Base-by-base conservation (phyloP, 2,329 filamentous ascomycete genomes). In the Stagonosporopsis chrysanthemi region DNA sequence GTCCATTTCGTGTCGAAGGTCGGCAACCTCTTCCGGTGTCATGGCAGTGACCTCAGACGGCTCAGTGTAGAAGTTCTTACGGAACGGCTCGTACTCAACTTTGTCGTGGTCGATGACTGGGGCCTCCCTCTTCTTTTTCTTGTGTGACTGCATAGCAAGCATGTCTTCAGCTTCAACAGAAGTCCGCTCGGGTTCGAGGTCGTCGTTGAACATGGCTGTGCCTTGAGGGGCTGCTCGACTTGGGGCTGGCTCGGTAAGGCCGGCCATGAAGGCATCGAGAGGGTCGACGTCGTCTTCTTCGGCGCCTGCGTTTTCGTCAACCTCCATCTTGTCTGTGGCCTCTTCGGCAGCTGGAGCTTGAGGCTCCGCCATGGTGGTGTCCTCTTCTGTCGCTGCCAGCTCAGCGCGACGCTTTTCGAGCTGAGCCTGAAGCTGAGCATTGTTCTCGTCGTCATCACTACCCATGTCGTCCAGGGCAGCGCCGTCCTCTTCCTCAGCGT, bases 111-210 rank as follows among this genome's bases (percentile, higher is more conserved):
- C 89, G 52, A 96, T 84, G 0, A 82, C 83, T 0, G 93, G 92
- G n/a, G 98, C 88, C 58, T 98, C 95, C 78, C 97, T 97, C 83
- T 97, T 97, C 81, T 97, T 97, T 81, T 89, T 83, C 83, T 89
- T 70, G 5, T 85, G 80, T 63, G 87, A 83, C n/a, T 85, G 83
- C 41, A 81, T 67, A 86, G 70, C 69, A 35, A 74, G 54, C 14
- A 75, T 56, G 46, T 76, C 84, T 64, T 88, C 84, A 35, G 84
- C 82, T 31, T 87, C 86, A 29, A 89, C 81, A 29, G 87, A 83
- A 31, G 86, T 86, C 47, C 89, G 75, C 55, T 85, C 83, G 14
- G 84, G 81, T 58, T 96, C 92, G 61, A 96, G 89, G 59, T 87
- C 84, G 52, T 97, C 93, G 58, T 89, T 91, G 74, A 97, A 97